Evolutionary conservation across 1,139 yeast genomes (phyloP).

Genomic region (Suhomyces terraborum): DNA sequence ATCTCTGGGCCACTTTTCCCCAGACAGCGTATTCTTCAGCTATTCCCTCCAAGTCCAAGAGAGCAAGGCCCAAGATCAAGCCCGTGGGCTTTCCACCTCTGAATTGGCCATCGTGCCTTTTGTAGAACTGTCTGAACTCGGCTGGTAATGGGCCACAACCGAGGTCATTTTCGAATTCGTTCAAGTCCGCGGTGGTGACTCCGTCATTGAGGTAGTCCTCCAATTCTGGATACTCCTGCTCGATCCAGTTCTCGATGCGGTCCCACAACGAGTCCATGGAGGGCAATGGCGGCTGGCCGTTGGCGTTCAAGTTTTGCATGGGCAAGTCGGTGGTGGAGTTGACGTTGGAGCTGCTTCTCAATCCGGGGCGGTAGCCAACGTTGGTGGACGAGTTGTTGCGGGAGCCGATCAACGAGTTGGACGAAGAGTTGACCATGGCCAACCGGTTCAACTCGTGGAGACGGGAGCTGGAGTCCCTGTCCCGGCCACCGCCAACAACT

Average conservation of each 20-base stretch:
- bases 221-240: slow-evolving; percentile 76
- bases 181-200: slow-evolving; percentile 73
- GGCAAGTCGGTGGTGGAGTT: slow-evolving; percentile 38
- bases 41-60: slow-evolving; percentile 70
- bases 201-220: slow-evolving; percentile 70
- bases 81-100: slow-evolving; percentile 77
- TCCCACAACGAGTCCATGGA: slow-evolving; percentile 72
- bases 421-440: slow-evolving; percentile 42
- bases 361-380: slow-evolving; percentile 41
- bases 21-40: slow-evolving; percentile 72
- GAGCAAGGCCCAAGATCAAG: slow-evolving; percentile 66
- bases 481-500: slow-evolving; percentile 24
- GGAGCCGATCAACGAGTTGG: slow-evolving; percentile 29
- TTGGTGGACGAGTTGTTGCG: slow-evolving; percentile 19
- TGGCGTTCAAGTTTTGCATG: slow-evolving; percentile 43
- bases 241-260: slow-evolving; percentile 72
- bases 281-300: slow-evolving; percentile 72
- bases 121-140: slow-evolving; percentile 74
- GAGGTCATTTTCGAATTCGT: slow-evolving; percentile 74
- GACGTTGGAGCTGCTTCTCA: slow-evolving; percentile 32
- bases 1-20: slow-evolving; percentile 63
- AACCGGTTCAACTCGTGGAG: slow-evolving; percentile 47
- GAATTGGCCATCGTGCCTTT: slow-evolving; percentile 81
- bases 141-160: slow-evolving; percentile 64
- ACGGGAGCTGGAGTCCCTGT: slow-evolving; percentile 29